A percentile compares a stretch with the other conserved stretches of the same genome.
phyloP scores from a whole-genome alignment of 371 early-diverging fungal genomes.

The Mortierella sp. region DNA sequence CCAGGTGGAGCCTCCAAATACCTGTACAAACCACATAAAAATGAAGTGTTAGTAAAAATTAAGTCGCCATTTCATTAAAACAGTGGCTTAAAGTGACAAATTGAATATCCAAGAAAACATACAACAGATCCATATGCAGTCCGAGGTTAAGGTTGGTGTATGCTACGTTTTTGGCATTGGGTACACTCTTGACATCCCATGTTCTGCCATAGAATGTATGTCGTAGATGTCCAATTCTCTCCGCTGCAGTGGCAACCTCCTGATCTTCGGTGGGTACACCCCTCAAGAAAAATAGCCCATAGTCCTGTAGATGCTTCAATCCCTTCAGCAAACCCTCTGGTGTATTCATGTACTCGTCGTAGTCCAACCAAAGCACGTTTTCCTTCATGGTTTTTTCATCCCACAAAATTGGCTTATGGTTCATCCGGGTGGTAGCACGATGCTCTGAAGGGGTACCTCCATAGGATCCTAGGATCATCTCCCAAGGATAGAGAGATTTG shows the following conservation, averaged over 20 bases:
- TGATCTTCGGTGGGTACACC: slow-evolving; percentile 74
- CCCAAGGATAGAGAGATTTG: slow-evolving; percentile 60
- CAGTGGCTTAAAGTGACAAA: background rate
- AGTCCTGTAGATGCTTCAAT: slow-evolving; percentile 72
- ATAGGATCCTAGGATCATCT: slow-evolving; percentile 49
- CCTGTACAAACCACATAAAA: slow-evolving; percentile 37
- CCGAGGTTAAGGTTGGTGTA: slow-evolving; percentile 88
- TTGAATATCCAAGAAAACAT: slow-evolving; percentile 39
- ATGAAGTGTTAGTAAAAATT: background rate
- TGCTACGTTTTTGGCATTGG: slow-evolving; percentile 88
- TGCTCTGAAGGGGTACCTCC: slow-evolving; percentile 40
- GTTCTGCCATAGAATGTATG: slow-evolving; percentile 88
- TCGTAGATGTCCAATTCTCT: slow-evolving; percentile 80
- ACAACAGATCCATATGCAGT: slow-evolving; percentile 95
- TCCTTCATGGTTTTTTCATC: slow-evolving; percentile 58
- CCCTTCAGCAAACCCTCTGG: slow-evolving; percentile 66
- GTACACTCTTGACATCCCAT: slow-evolving; percentile 87
- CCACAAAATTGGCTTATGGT: slow-evolving; percentile 66
- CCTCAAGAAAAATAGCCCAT: slow-evolving; percentile 82
- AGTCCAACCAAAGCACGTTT: slow-evolving; percentile 67
- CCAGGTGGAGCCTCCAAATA: slow-evolving; percentile 91
- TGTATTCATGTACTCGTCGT: slow-evolving; percentile 74
- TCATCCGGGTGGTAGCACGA: slow-evolving; percentile 30
- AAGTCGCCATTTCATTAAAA: too few relatives aligned
- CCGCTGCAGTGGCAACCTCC: slow-evolving; percentile 69